Evolutionary conservation across 106 monocot species (phyloP), one percentile per base, ranked within the genome.

Genomic region (Dendrobium chrysotoxum): DNA sequence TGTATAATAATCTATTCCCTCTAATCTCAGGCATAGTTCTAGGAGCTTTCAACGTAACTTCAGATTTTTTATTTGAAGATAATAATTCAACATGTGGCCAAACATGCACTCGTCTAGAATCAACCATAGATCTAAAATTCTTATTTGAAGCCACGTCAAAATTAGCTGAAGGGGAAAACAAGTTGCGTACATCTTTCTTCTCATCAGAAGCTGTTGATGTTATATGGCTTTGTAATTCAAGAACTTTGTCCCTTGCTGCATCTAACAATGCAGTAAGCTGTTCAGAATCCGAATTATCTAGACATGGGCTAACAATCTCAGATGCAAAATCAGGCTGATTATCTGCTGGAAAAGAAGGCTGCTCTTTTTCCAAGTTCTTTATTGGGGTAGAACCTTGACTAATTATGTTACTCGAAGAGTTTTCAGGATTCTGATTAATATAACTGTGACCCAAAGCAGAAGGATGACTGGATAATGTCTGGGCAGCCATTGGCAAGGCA

Each of bases 1-100:
- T 81, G 80, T 92, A 89, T 40, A 84, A 67, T 81, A 83, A 90
- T 82, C 87, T 87, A 77, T 79, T 94, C 18, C 98, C 88, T 80
- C 92, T 80, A 28, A 75, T 25, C 25, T 45, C 75, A 75, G 42
- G 25, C 1, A 75, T 46, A 46, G 45, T 75, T 75, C 75, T 46
- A 46, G 75, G 20, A 46, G 75, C 42, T 11, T 46, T 75, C 11
- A 2, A 12, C n/a, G 79, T 55, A 82, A 72, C 76, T 67, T 73
- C 76, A 54, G 84, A 87, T 72, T 66, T 75, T 74, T 74, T 53
- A 12, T 80, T 86, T 40, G 89, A 57, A 75, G 58, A 77, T 80
- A 68, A 89, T 80, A 83, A 78, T 7, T 71, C 84, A 81, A 3
- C n/a, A 31, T 65, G 15, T 77, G 55, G 53, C 75, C 80, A 88